Evolutionary conservation across 176 grass and related monocot species (phyloP), one percentile per base, ranked within the genome.

Genomic region (Saccharum spontaneum): DNA sequence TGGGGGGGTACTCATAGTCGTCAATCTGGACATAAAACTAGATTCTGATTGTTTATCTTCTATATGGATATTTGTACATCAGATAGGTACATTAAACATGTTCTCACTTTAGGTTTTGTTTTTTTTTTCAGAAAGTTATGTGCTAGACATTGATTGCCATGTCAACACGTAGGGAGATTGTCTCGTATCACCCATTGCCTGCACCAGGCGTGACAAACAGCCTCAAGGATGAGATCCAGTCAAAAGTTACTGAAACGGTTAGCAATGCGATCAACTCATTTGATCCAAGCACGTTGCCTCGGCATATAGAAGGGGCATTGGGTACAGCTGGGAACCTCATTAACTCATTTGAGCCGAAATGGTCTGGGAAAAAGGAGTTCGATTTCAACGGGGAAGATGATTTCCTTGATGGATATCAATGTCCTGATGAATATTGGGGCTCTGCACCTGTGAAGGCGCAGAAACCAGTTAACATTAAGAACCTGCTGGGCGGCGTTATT

Each of bases 401-500:
- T 81, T 78, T 86, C 64, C 52, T 55, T 74, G 84, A 83, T 64
- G 87, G 49, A 38, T 80, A 72, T 33, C 60, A 91, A 72, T 92
- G 8, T 39, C 66, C 44, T 69, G 52, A 77, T 14, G 81, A 95
- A 17, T 52, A 60, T 30, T 89, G 76, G 64, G 50, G 44, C 24
- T 67, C 85, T 34, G 33, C 81, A 36, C 87, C 68, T 3, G 20
- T 15, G 15, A 92, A 59, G 70, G 44, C 46, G 22, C 85, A 83
- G 34, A 88, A 86, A 20, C 67, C 88, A 41, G 89, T 98, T 7
- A 98, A 93, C 79, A 46, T 95, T 48, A 89, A 75, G 75, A 93
- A 91, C 64, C 72, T 95, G 6, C 57, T 93, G 5, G 67, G 85
- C 23, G 95, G 92, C 13, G 60, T 93, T 46, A 67, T 72, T 65